These are phyloP conservation scores for Dissophora ornata DNA, from an alignment of 192 early-diverging fungal species.

Conservation along the genomic window DNA sequence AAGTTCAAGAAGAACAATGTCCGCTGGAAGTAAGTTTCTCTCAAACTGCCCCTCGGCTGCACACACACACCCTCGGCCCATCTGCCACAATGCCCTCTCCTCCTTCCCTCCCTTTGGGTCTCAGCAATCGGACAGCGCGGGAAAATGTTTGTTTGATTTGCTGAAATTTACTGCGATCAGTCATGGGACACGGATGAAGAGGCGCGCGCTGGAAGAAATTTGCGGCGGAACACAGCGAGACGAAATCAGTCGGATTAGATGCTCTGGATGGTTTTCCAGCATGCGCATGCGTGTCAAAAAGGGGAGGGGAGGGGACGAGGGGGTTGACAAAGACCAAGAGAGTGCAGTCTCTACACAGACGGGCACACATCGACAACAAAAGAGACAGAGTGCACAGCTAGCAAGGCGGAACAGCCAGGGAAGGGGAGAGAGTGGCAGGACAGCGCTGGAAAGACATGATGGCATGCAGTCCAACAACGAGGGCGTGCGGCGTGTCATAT, in stretches of 20 bases:
- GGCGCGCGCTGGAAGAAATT: neutral
- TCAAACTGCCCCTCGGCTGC: neutral
- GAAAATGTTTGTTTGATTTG: neutral
- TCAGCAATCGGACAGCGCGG: neutral
- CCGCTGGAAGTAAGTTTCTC: slow-evolving; percentile 69
- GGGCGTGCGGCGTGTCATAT: neutral
- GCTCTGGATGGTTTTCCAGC: slow-evolving; percentile 3
- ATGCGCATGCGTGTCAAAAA: neutral
- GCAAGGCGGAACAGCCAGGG: slow-evolving; percentile 6
- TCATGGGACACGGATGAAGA: neutral
- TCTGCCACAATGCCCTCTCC: no score
- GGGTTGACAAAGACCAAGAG: no score
- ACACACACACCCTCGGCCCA: neutral
- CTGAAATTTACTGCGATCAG: neutral
- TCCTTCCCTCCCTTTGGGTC: no score
- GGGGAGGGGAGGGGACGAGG: neutral
- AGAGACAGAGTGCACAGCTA: neutral
- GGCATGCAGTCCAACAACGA: neutral
- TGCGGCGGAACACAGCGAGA: neutral
- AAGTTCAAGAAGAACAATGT: slow-evolving; percentile 79
- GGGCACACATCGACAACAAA: slow-evolving; percentile 1
- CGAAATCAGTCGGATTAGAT: neutral
- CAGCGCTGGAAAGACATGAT: neutral
- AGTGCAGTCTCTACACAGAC: neutral
- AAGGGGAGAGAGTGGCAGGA: neutral